Base-by-base conservation (phyloP, 2,329 filamentous ascomycete species). In the Tolypocladium capitatum region DNA sequence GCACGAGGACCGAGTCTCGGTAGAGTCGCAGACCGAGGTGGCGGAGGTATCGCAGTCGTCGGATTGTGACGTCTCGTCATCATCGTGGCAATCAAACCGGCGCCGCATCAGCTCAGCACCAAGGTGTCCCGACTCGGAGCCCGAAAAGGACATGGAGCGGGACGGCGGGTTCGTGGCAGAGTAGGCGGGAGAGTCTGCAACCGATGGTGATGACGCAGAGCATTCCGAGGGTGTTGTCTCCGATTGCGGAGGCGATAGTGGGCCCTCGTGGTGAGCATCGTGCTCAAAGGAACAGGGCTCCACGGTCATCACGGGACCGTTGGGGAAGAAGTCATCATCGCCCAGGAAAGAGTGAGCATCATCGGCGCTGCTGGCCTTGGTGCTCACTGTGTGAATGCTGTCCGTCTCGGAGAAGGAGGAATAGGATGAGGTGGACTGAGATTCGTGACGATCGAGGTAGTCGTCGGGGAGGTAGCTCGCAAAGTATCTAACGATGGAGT, bases 401-500 rank as follows among this genome's bases (percentile, higher is more conserved):
- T 65, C 63, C 47, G 59, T 57, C 48, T 68, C 67, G 50, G 66
- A 63, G 46, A 60, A 66, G 31, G 63, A 64, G 46, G 70, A 68
- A 31, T 56, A 57, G 32, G 60, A 61, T 6, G 65, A 60, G 47
- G 63, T 60, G 48, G 63, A 62, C 47, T 55, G 50, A 24, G 54
- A 48, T 21, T 60, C 60, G 47, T 71, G 64, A 62, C 68, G 72
- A 35, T 62, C 56, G 2, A 68, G 59, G 49, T 75, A 72, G 51
- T 71, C 65, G 11, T 70, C 63, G 27, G 76, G 75, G 8, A 80
- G 70, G 52, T 80, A 80, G 43, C 74, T 79, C 20, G 74, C 67
- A 60, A 78, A 80, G 58, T 76, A 79, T 52, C 75, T 69, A 51
- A 80, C 73, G 51, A 80, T 73, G 18, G 76, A 79, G 60, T 80